Evolutionary conservation across 257 asterid genomes (phyloP), one percentile per base, ranked within the genome.

Genomic region (Fraxinus cuspidata): DNA sequence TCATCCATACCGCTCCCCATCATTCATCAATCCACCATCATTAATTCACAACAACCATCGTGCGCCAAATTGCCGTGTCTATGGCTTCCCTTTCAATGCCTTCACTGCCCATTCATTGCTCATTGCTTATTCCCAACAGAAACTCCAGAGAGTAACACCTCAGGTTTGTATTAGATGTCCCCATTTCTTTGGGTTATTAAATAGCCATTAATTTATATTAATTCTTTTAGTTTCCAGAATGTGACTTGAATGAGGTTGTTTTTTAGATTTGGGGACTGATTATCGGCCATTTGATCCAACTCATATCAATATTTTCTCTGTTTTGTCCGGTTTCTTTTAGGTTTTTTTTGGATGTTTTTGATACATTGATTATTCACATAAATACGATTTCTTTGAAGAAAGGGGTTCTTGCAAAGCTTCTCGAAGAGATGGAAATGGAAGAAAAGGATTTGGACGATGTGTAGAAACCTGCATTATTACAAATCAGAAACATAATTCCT

Each of bases 401-500:
- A 7, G 96, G 96, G 72, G 90, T 86, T 70, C 83, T 93, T 69
- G 75, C 83, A 21, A 89, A 85, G 77, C 97, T 88, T 72, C 85
- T 88, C 10, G 89, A 91, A 8, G 92, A 86, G 44, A 85, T 86
- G 87, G 85, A 86, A 81, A 64, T 11, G 18, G 80, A 16, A 0
- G 87, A 71, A 7, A 77, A 80, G 1, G 75, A 60, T 2, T 60
- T 23, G 32, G 18, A 60, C 32, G 18, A 60, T 60, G 68, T 21
- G 6, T 4, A 3, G 13, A 87, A 89, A 47, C 90, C 92, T 3
- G 86, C 67, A 0, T 37, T 91, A 38, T 75, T 91, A 66, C 96
- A 89, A 51, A 89, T 93, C 82, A 85, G 97, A 80, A 85, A 93
- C 89, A 89, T 91, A 80, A 84, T 91, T 68, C 97, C 92, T 29